Conservation (phyloP, 2,329 filamentous ascomycete genomes). For the Penicillium italicum region DNA sequence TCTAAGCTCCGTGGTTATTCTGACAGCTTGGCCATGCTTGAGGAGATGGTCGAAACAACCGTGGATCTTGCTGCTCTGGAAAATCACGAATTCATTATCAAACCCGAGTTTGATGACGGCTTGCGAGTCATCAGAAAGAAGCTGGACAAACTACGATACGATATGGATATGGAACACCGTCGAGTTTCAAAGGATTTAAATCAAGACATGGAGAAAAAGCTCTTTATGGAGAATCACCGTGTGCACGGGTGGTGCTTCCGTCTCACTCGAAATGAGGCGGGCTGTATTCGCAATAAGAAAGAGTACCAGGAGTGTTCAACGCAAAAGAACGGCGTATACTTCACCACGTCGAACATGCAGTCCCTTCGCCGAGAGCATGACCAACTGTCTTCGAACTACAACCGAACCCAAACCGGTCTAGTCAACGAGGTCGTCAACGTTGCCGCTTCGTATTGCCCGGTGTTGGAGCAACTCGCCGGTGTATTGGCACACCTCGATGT, state of each 20-base stretch:
- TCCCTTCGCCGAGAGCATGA: conserved; percentile 84
- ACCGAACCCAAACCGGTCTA: conserved; percentile 84
- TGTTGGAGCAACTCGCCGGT: conserved; percentile 82
- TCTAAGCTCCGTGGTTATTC: conserved; percentile 72
- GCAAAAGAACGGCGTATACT: conserved; percentile 98
- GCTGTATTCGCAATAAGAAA: conserved; percentile 86
- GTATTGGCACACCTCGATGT: conserved; percentile 93
- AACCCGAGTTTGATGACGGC: conserved; percentile 91
- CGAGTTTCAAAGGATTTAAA: conserved; percentile 74
- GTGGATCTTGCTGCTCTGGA: conserved; percentile 94
- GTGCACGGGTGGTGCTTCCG: conserved; percentile 97
- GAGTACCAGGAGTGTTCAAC: conserved; percentile 93
- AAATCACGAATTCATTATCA: conserved; percentile 98
- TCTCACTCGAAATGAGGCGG: conserved; percentile 82
- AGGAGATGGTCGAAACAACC: conserved; percentile 98
- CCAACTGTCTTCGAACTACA: conserved; percentile 90
- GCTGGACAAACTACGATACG: conserved; percentile 74
- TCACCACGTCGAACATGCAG: conserved; percentile 81
- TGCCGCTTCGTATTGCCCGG: conserved; percentile 88
- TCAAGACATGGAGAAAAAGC: conserved; percentile 96
- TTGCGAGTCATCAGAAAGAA: conserved; percentile 85
- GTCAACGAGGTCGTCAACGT: conserved; percentile 91
- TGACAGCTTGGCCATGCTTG: conserved; percentile 76
- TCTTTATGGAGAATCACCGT: conserved; percentile 94
- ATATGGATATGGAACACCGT: conserved; percentile 79